A percentile compares a stretch with the other conserved stretches of the same genome.
phyloP scores from a whole-genome alignment of 352 stramenopile species.

The Aphanomyces astaci region DNA sequence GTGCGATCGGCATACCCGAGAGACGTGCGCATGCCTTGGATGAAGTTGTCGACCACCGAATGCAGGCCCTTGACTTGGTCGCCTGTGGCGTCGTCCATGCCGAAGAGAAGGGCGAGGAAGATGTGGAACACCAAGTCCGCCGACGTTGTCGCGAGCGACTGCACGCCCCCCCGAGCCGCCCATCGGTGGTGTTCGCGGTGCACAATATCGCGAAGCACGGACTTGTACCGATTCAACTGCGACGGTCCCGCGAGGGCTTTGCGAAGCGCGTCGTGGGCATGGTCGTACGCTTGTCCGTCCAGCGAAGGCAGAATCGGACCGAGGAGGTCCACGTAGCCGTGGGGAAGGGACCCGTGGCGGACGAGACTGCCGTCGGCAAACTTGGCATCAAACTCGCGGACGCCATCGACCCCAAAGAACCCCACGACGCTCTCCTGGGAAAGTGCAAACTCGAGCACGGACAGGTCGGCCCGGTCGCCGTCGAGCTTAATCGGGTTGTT shows the following conservation, averaged over 20 bases:
- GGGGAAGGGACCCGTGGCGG: not conserved
- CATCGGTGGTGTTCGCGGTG: not conserved
- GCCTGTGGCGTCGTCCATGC: slow-evolving; percentile 1
- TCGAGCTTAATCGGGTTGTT: not conserved
- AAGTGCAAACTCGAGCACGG: slow-evolving; percentile 8
- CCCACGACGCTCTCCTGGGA: slow-evolving; percentile 11
- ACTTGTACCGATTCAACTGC: not conserved
- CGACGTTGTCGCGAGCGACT: not conserved
- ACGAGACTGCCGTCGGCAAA: not conserved
- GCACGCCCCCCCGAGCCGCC: not conserved
- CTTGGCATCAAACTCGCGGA: slow-evolving; percentile 4
- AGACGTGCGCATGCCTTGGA: not conserved
- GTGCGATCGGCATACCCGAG: not conserved
- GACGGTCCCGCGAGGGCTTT: not conserved
- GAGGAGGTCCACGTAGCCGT: slow-evolving; percentile 5
- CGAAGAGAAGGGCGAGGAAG: slow-evolving; percentile 3
- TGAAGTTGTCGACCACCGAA: slow-evolving; percentile 1
- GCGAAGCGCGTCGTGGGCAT: not conserved
- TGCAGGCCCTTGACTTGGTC: not conserved
- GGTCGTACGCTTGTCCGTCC: not conserved
- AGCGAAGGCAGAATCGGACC: slow-evolving; percentile 8
- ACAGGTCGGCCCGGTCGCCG: not conserved
- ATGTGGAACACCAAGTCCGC: slow-evolving; percentile 3
- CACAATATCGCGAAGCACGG: not conserved
- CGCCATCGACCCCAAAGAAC: slow-evolving; percentile 4